Conservation (phyloP, 768 basidiomycete genomes). For the Suillus fuscotomentosus region DNA sequence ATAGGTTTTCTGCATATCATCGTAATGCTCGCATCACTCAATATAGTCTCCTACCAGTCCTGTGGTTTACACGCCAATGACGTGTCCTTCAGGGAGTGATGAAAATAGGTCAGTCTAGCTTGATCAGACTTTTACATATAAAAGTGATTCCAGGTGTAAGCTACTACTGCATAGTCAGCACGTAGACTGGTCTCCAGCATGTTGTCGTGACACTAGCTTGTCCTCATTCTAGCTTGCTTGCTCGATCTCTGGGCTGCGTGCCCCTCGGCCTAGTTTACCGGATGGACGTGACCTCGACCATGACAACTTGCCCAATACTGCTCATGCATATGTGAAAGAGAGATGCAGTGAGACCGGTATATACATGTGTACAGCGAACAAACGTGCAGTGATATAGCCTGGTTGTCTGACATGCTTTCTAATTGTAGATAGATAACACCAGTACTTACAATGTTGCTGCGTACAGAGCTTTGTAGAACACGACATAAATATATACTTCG, state of each 20-base stretch:
- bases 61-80: background rate
- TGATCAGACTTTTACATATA: background rate
- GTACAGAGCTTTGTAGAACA: background rate
- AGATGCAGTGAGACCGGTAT: too few relatives aligned
- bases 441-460: background rate
- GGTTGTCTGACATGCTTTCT: background rate
- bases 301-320: too few relatives aligned
- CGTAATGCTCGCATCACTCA: constrained; percentile 38
- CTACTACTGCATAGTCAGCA: too few relatives aligned
- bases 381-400: background rate
- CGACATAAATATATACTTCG: background rate
- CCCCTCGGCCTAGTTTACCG: too few relatives aligned
- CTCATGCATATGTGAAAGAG: too few relatives aligned
- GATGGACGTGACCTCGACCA: too few relatives aligned
- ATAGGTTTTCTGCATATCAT: constrained; percentile 32
- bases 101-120: background rate
- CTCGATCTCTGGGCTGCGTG: too few relatives aligned
- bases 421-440: background rate
- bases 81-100: background rate
- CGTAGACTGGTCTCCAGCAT: too few relatives aligned
- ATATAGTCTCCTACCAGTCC: constrained; percentile 14
- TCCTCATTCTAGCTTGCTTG: too few relatives aligned
- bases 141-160: too few relatives aligned
- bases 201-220: too few relatives aligned
- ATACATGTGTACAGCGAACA: background rate